Evolutionary conservation across 345 rosid species (phyloP).

Genomic region (Arabis alpina): DNA sequence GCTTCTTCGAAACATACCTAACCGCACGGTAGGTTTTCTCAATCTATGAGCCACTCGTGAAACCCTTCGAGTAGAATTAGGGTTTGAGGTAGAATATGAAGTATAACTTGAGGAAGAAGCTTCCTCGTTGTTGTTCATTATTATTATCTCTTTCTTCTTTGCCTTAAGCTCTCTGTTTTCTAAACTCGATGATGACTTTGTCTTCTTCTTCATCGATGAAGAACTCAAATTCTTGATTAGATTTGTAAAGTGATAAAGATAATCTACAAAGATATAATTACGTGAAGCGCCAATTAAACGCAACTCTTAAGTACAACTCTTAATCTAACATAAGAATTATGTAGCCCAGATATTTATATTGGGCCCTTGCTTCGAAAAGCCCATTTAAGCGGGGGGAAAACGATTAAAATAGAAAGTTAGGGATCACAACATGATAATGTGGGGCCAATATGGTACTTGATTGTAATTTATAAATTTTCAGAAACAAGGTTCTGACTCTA

Average conservation of each 20-base stretch:
- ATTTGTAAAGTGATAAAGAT: too few relatives aligned
- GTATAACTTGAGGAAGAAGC: conserved; percentile 28
- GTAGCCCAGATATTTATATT: too few relatives aligned
- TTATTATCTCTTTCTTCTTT: conserved; percentile 1
- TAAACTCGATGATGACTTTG: conserved; percentile 24
- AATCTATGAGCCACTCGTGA: conserved; percentile 38
- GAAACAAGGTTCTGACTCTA: conserved; percentile 10
- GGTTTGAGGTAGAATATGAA: conserved; percentile 41
- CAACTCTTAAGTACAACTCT: too few relatives aligned
- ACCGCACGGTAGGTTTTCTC: conserved; percentile 42
- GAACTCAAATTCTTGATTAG: too few relatives aligned
- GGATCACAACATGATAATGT: too few relatives aligned
- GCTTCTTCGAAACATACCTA: conserved; percentile 41
- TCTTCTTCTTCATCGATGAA: conserved; percentile 30
- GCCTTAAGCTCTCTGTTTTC: conserved; percentile 6
- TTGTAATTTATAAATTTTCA: background rate
- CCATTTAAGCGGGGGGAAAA: background rate
- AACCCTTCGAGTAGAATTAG: conserved; percentile 32
- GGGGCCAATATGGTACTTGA: background rate
- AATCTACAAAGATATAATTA: too few relatives aligned
- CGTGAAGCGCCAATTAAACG: too few relatives aligned
- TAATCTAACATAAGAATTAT: too few relatives aligned
- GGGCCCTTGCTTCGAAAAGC: too few relatives aligned
- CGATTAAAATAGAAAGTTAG: background rate
- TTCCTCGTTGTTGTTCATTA: conserved; percentile 9